These are phyloP conservation scores for Ramularia endophylla DNA, from an alignment of 2,329 filamentous ascomycete species.

Conservation along the genomic window DNA sequence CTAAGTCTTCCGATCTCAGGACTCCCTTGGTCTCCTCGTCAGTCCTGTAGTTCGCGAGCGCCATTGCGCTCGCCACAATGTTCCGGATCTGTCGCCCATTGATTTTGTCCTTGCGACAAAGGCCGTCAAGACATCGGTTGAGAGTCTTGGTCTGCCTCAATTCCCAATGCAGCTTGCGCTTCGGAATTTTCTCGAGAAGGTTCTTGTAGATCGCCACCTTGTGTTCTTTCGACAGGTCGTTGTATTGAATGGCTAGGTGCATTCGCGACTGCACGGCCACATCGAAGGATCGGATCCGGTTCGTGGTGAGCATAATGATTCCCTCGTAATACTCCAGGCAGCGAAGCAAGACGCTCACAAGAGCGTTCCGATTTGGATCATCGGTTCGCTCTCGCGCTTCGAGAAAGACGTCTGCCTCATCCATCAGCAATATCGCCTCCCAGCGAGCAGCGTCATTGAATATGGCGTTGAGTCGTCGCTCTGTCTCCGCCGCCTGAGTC, in stretches of 20 bases:
- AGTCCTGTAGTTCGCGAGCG: slow-evolving; percentile 4
- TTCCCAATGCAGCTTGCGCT: neutral
- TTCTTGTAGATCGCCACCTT: slow-evolving; percentile 2
- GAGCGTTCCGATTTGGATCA: slow-evolving; percentile 72
- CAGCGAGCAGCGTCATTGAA: slow-evolving; percentile 9
- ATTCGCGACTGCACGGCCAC: slow-evolving; percentile 9
- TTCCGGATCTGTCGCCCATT: slow-evolving; percentile 14
- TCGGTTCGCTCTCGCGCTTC: slow-evolving; percentile 67
- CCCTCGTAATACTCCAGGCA: slow-evolving; percentile 35
- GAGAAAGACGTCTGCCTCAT: slow-evolving; percentile 61
- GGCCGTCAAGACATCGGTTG: neutral
- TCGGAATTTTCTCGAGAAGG: neutral
- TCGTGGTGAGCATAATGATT: slow-evolving; percentile 12
- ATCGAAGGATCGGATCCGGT: slow-evolving; percentile 8
- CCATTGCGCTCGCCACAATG: slow-evolving; percentile 5
- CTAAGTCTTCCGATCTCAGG: too few species aligned
- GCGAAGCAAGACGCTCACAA: slow-evolving; percentile 55
- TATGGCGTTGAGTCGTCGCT: slow-evolving; percentile 2
- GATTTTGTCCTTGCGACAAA: neutral
- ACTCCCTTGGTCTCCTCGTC: too few species aligned
- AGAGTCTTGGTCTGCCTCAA: neutral
- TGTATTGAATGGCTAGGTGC: slow-evolving; percentile 8
- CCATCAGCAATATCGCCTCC: slow-evolving; percentile 11
- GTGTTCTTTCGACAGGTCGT: neutral
- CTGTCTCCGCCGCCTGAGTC: neutral